Base-by-base conservation (phyloP, 768 basidiomycete genomes). In the Strobilomyces dryophilus region DNA sequence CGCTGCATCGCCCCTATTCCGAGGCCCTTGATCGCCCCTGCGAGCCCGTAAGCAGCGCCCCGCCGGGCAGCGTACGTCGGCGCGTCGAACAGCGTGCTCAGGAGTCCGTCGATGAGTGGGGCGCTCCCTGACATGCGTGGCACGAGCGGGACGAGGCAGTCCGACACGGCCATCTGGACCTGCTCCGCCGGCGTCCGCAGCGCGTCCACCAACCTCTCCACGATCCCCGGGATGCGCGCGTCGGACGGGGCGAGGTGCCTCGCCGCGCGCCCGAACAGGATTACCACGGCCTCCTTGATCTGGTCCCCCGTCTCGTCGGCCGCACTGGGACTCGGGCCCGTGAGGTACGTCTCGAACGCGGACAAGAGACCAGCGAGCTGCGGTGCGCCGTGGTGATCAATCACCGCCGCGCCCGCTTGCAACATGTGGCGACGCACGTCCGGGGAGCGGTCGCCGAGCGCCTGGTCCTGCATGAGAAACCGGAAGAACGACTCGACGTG, bases 41-140 rank as follows among this genome's bases (percentile, higher is more conserved):
- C 93, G 18, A 99, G 73, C 39, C 95, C 97, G 68, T 98, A 98
- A 1, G 95, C 95, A 1, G 95, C 95, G 31, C 97, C 97, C n/a
- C 95, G 82, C n/a, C 97, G 82, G 47, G 82, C 79, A 10, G 92
- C 95, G 64, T 99, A 98, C 67, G 94, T 98, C 8, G 82, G 75
- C 5, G 84, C 85, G 45, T 82, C 77, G 54, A 89, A 83, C 17
- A 98, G 76, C 32, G 92, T 86, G 11, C 82, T 77, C 60, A 94
- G 80, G 4, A 99, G 76, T 51, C 77, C 73, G 46, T 92, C 89
- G 42, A 93, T 79, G n/a, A 99, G 74, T 20, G 70, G 66, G 2
- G 79, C 73, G 24, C 58, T 53, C 26, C 20, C 75, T 31, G 76
- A 74, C 78, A 92, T 87, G 29, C 84, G 71, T 34, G 79, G 78